Base-by-base conservation (phyloP, 441 rosid genomes). In the Flueggea neowawraea region DNA sequence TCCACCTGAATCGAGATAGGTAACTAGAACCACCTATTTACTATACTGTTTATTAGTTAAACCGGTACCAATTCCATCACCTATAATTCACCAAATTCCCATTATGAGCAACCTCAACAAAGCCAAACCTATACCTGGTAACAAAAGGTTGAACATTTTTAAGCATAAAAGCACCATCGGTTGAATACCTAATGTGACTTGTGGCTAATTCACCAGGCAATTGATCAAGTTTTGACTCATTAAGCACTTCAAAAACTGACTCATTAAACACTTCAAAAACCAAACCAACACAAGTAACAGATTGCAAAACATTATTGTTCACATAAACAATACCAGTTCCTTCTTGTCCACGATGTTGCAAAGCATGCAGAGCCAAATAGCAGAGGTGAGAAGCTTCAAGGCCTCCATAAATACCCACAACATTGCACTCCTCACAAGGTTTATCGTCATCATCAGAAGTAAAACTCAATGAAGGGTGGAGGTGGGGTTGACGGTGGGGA, bases 281-380 rank as follows among this genome's bases (percentile, higher is more conserved):
- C 31, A 94, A 82, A 2, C 97, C 98, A 55, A 94, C 91, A 28
- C 98, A 96, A n/a, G 97, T 94, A 45, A 94, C 69, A 3, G 97
- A 80, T 64, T 94, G 95, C 52, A 90, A 82, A 52, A 89, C 89
- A 11, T 83, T 78, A 5, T 86, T 63, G 28, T 78, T 76, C 12
- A 90, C 95, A 1, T 97, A 73, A 13, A 94, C 98, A 62, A 94
- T 94, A 63, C 98, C 97, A 56, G 98, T 96, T 39, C 98, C 98
- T 78, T 94, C 97, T 66, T 94, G 98, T 12, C 97, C 89, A 61
- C 92, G 82, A 55, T 93, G 98, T 58, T 93, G 98, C 58, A 93
- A 82, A 12, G 97, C 95, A 61, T 90, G 98, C 50, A 93, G 96
- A 1, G 97, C 97, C 68, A 90, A 58, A 75, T 87, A 92, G 74